These are phyloP conservation scores for Claviceps africana DNA, from an alignment of 2,329 filamentous ascomycete genomes.

Conservation along the genomic window DNA sequence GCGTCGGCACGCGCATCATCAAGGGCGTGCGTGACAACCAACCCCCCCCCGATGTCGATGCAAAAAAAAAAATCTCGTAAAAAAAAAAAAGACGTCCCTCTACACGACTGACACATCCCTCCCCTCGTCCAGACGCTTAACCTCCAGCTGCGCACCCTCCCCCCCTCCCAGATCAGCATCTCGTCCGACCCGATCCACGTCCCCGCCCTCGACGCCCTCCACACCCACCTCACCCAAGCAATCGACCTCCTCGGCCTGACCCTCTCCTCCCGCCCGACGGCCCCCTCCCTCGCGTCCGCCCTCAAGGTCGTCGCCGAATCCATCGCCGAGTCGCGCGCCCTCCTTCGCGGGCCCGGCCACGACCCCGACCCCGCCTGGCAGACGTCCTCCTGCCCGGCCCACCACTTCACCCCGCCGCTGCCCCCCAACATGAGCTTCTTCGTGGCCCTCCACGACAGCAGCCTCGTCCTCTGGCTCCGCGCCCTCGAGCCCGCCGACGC, in stretches of 20 bases:
- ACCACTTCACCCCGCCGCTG: slow-evolving; percentile 28
- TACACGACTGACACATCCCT: no score
- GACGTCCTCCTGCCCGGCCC: slow-evolving; percentile 26
- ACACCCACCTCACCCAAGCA: slow-evolving; percentile 67
- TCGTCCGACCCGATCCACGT: slow-evolving; percentile 44
- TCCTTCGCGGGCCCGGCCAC: slow-evolving; percentile 39
- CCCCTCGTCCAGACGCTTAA: slow-evolving; percentile 48
- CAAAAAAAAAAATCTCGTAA: no score
- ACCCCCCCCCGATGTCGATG: no score
- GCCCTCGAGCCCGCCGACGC: slow-evolving; percentile 54
- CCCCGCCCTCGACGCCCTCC: slow-evolving; percentile 54
- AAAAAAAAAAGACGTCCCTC: not conserved
- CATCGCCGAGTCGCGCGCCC: slow-evolving; percentile 36
- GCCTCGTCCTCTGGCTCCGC: slow-evolving; percentile 55
- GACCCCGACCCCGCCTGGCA: slow-evolving; percentile 30
- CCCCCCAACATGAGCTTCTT: slow-evolving; percentile 60
- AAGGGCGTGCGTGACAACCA: slow-evolving; percentile 73
- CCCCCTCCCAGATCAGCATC: slow-evolving; percentile 34
- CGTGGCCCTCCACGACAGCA: slow-evolving; percentile 55
- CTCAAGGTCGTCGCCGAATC: slow-evolving; percentile 42
- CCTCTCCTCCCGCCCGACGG: slow-evolving; percentile 40
- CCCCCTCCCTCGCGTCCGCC: slow-evolving; percentile 39
- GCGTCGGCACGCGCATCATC: slow-evolving; percentile 78
- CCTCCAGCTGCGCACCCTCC: slow-evolving; percentile 59
- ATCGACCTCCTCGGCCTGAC: slow-evolving; percentile 71